Conservation (phyloP, 2,329 filamentous ascomycete species). For the Aspergillus pseudoviridinutans region DNA sequence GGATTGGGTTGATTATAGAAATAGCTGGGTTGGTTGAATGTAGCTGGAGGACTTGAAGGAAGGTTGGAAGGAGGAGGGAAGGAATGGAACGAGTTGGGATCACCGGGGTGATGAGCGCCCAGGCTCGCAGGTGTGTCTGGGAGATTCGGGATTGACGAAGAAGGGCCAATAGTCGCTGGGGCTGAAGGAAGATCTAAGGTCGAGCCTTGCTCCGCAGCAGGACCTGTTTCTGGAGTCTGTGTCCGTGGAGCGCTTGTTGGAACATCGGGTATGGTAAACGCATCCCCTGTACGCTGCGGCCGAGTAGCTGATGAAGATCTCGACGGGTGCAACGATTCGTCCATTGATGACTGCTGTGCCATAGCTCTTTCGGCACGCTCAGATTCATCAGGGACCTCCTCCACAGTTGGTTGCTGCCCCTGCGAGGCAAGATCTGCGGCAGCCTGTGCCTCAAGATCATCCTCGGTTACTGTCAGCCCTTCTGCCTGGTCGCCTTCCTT, state of each 20-base stretch:
- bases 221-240: conserved; percentile 29
- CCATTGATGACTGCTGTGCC: conserved; percentile 46
- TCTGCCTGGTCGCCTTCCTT: conserved; percentile 49
- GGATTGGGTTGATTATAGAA: conserved; percentile 20
- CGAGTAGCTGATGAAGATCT: conserved; percentile 37
- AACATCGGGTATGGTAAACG: conserved; percentile 21
- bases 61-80: conserved; percentile 38
- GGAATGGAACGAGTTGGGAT: conserved; percentile 35
- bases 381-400: conserved; percentile 57
- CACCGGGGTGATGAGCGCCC: conserved; percentile 10
- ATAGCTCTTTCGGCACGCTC: conserved; percentile 44
- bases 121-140: conserved; percentile 30
- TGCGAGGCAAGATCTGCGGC: conserved; percentile 46
- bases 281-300: conserved; percentile 22
- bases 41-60: conserved; percentile 18
- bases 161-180: conserved; percentile 32
- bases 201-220: conserved; percentile 28
- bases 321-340: conserved; percentile 50
- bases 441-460: conserved; percentile 60
- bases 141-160: conserved; percentile 23
- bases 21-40: conserved; percentile 18
- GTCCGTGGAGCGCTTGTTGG: conserved; percentile 23
- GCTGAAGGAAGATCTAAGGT: conserved; percentile 38
- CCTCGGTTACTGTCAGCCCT: conserved; percentile 52
- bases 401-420: conserved; percentile 51